Evolutionary conservation across 345 rosid species (phyloP).

Genomic region (Camelina sativa): DNA sequence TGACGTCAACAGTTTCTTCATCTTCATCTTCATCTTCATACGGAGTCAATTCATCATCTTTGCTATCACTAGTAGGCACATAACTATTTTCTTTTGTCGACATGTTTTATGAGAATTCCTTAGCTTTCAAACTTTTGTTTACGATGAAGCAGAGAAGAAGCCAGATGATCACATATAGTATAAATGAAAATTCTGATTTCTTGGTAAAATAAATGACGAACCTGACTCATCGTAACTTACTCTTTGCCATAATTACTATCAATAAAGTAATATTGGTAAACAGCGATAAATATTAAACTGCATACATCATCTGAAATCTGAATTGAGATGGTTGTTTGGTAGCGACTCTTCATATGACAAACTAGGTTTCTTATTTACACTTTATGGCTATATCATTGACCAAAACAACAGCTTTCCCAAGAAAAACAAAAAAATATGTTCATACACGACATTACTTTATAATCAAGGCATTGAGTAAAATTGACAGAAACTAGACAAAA

Average conservation of each 20-base stretch:
- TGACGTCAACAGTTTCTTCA: background rate
- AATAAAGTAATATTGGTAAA: background rate
- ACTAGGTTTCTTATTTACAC: background rate
- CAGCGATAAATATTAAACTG: background rate
- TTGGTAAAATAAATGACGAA: background rate
- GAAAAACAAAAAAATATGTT: too few relatives aligned
- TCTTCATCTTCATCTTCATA: background rate
- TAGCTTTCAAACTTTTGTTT: background rate
- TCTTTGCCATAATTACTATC: background rate
- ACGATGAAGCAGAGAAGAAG: background rate
- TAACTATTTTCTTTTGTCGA: background rate
- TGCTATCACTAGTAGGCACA: background rate
- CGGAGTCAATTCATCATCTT: background rate
- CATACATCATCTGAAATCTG: background rate
- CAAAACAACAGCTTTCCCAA: too few relatives aligned
- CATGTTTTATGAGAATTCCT: background rate
- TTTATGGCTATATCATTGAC: too few relatives aligned
- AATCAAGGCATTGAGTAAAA: background rate
- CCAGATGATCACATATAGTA: background rate
- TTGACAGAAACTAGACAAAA: background rate
- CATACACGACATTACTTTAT: background rate
- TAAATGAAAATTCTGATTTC: background rate
- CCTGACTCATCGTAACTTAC: constrained; percentile 11
- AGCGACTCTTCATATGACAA: constrained; percentile 2
- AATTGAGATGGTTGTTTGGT: background rate